phyloP scores from a whole-genome alignment of 306 rosid genomes.

The Trichosanthes truncata region DNA sequence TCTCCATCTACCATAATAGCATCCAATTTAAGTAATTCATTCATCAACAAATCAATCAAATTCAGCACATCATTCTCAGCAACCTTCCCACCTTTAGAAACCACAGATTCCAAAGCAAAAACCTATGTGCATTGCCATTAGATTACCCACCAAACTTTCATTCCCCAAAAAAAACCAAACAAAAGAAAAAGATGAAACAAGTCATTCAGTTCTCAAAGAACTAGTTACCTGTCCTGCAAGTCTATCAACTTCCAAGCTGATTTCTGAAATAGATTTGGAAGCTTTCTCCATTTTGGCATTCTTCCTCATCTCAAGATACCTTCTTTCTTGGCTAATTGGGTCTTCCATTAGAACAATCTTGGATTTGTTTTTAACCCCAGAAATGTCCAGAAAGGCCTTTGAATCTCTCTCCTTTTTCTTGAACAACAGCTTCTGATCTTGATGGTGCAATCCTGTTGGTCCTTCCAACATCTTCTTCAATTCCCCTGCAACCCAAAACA shows the following conservation, averaged over 20 bases:
- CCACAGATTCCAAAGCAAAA: conserved; percentile 68
- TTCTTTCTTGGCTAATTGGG: conserved; percentile 80
- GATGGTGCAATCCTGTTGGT: conserved; percentile 77
- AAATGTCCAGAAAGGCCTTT: conserved; percentile 63
- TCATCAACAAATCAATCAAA: conserved; percentile 79
- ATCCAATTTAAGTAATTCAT: conserved; percentile 77
- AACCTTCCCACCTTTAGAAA: conserved; percentile 68
- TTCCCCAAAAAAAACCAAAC: neutral
- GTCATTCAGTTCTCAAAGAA: neutral
- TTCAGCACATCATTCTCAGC: conserved; percentile 62
- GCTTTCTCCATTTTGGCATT: conserved; percentile 87
- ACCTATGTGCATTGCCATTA: conserved; percentile 35
- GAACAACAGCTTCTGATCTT: conserved; percentile 81
- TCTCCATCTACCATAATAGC: conserved; percentile 80
- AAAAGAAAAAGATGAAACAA: neutral
- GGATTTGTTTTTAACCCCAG: conserved; percentile 77
- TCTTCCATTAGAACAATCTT: conserved; percentile 72
- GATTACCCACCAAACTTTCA: neutral
- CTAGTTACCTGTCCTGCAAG: conserved; percentile 66
- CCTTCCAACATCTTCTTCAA: conserved; percentile 87
- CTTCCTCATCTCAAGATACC: conserved; percentile 66
- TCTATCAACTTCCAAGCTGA: conserved; percentile 83
- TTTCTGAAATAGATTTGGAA: conserved; percentile 65
- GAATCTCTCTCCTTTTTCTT: conserved; percentile 92
- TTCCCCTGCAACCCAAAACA: conserved; percentile 40